Conservation (phyloP, 116 monocot species). For the Posidonia oceanica region DNA sequence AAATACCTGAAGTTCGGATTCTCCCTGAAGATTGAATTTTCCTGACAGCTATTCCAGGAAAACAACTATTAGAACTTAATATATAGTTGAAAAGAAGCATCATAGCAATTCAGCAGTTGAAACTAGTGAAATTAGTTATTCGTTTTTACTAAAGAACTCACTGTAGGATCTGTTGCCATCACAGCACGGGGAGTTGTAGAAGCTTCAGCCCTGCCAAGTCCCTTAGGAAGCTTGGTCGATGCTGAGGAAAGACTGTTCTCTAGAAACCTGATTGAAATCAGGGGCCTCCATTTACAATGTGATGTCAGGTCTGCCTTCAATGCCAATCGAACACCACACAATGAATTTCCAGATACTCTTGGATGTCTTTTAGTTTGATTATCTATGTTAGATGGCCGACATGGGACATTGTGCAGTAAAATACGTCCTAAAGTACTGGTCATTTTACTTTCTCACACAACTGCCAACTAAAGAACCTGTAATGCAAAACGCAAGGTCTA, state of each 20-base stretch:
- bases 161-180: constrained; percentile 58
- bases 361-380: no score
- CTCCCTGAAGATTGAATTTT: constrained; percentile 52
- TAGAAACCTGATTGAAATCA: constrained; percentile 30
- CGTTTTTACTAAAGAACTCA: constrained; percentile 2
- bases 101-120: no score
- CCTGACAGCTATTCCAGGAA: constrained; percentile 27
- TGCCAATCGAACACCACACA: constrained; percentile 2
- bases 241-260: constrained; percentile 18
- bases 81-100: no score
- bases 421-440: constrained; percentile 1
- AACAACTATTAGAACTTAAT: no score
- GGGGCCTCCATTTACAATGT: constrained; percentile 6
- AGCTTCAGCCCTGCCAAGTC: constrained; percentile 1
- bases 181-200: constrained; percentile 29
- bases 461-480: not conserved
- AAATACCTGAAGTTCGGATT: constrained; percentile 70
- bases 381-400: not conserved
- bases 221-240: constrained; percentile 6
- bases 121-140: no score
- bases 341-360: not conserved
- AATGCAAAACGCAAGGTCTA: not conserved
- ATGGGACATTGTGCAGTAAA: constrained; percentile 1
- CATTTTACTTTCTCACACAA: constrained; percentile 7
- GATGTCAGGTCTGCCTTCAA: constrained; percentile 4